phyloP scores from a whole-genome alignment of 495 filamentous ascomycete species.

The Astrothelium subdiscretum region DNA sequence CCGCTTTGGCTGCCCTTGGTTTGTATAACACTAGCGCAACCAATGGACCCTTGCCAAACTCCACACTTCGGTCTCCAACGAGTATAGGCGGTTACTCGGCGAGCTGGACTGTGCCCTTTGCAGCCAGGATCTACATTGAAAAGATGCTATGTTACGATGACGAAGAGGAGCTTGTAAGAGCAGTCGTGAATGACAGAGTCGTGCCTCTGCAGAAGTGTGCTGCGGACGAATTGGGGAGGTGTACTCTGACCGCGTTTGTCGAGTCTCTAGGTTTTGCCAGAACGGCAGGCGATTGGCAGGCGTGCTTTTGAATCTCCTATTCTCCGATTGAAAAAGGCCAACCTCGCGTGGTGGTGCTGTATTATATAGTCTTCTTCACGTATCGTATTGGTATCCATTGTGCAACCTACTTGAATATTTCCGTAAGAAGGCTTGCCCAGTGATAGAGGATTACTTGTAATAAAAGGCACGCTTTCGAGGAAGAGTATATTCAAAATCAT shows the following conservation, averaged over 20 bases:
- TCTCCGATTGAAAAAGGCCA: too few relatives aligned
- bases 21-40: constrained; percentile 49
- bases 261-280: constrained; percentile 59
- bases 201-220: constrained; percentile 55
- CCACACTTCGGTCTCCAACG: constrained; percentile 33
- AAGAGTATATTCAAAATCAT: too few relatives aligned
- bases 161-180: constrained; percentile 50
- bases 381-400: too few relatives aligned
- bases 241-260: constrained; percentile 52
- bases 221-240: constrained; percentile 55
- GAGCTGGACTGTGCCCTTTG: constrained; percentile 71
- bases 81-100: constrained; percentile 51
- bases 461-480: too few relatives aligned
- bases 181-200: constrained; percentile 74
- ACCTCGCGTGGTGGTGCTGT: too few relatives aligned
- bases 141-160: constrained; percentile 56
- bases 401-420: too few relatives aligned
- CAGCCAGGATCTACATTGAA: constrained; percentile 65
- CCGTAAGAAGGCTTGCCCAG: too few relatives aligned
- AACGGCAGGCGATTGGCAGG: constrained; percentile 56
- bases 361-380: too few relatives aligned
- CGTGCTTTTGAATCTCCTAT: constrained; percentile 55
- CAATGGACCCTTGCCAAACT: constrained; percentile 29
- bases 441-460: too few relatives aligned
- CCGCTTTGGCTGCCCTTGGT: constrained; percentile 60